Evolutionary conservation across 2,329 filamentous ascomycete genomes (phyloP), one percentile per base, ranked within the genome.

Genomic region (Colletotrichum sublineola): DNA sequence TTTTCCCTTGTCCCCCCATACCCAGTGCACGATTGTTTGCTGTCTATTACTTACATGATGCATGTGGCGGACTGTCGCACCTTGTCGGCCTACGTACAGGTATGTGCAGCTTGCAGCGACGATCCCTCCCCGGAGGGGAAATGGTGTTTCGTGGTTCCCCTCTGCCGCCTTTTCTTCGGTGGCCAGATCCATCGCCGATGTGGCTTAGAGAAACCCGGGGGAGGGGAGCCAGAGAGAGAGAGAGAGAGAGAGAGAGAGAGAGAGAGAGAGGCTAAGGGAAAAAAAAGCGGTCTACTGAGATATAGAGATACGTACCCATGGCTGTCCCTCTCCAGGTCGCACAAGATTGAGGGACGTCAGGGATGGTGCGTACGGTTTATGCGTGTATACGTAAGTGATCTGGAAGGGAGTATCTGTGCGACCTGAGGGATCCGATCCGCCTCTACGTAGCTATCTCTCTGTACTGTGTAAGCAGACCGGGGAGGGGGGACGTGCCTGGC

Each of bases 51-150:
- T 46, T 46, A 46, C 57, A 61, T 61, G 57, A n/a, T 31, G 57
- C 57, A 46, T 33, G 31, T 61, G 40, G n/a, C 44, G 44, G 38
- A 2, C 44, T 24, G 48, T 18, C 50, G 7, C 57, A 20, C 40
- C 57, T 6, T 36, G 38, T 5, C n/a, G 29, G 57, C 57, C 55
- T 46, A 44, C 65, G 44, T 67, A 60, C 65, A n/a, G 24, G 24
- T 24, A 24, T 24, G 24, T 36, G 12, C 33, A 52, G 20, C 48
- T 14, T 63, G 58, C 58, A 63, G 48, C 58, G 66, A 64, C n/a
- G 60, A 64, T 68, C 60, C 31, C 20, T 24, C 20, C 20, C 20
- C 42, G 31, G 42, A 44, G 33, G 58, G 24, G 12, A 36, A 48
- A 29, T 5, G 11, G 44, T 46, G 38, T 44, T 44, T 18, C 14